These are phyloP conservation scores for Penicillium sp. DNA, from an alignment of 2,329 filamentous ascomycete genomes.

Conservation along the genomic window DNA sequence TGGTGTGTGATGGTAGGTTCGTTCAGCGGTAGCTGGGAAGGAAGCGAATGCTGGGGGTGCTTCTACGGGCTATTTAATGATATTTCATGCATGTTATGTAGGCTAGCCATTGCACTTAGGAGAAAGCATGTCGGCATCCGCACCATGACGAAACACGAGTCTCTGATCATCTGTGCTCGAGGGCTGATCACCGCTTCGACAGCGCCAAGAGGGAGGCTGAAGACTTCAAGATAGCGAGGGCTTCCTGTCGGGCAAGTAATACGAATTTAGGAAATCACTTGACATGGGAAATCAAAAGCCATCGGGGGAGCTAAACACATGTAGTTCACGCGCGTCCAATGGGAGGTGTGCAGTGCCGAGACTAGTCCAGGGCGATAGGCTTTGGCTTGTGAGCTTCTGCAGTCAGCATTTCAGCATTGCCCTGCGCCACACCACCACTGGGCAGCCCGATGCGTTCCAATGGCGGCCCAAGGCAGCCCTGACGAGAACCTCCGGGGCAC, in stretches of 20 bases:
- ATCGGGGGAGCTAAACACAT: not conserved
- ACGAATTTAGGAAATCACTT: too few species aligned
- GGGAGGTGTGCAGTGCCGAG: conserved; percentile 4
- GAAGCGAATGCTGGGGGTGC: not conserved
- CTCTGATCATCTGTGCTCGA: not conserved
- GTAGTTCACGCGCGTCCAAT: conserved; percentile 13
- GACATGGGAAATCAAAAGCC: not conserved
- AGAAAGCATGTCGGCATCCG: not conserved
- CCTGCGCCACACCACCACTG: conserved; percentile 2
- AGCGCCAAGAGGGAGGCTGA: conserved; percentile 6
- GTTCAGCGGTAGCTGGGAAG: not conserved
- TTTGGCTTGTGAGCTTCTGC: conserved; percentile 9
- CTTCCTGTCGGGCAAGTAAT: not conserved
- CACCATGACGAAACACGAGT: not conserved
- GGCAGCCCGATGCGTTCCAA: conserved; percentile 13
- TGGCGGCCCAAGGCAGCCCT: conserved; percentile 1
- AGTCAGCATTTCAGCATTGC: conserved; percentile 10
- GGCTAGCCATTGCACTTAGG: not conserved
- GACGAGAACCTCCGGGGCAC: not conserved
- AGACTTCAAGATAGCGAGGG: not conserved
- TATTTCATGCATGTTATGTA: not conserved
- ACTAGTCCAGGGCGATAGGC: conserved; percentile 2
- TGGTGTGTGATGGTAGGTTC: not conserved
- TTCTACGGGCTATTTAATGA: not conserved
- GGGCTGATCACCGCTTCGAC: not conserved